These are phyloP conservation scores for Boletus insuetus DNA, from an alignment of 768 basidiomycete species.

Conservation along the genomic window DNA sequence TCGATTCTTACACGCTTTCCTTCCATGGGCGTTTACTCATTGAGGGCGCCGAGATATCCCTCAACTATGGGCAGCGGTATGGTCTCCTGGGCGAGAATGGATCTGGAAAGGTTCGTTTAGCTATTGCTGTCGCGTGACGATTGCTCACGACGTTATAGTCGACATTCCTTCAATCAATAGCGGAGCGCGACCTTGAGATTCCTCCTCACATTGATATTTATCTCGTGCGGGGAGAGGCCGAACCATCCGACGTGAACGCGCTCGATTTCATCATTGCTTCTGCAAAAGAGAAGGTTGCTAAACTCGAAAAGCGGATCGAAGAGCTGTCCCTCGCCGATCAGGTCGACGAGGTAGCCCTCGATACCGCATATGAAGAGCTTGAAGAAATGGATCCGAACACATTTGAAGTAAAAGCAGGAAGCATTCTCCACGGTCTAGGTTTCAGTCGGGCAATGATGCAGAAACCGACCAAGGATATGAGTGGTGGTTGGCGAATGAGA, in stretches of 20 bases:
- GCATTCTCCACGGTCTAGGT: constrained; percentile 96
- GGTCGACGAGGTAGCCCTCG: constrained; percentile 85
- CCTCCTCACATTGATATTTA: constrained; percentile 97
- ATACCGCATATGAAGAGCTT: constrained; percentile 89
- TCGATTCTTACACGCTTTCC: constrained; percentile 91
- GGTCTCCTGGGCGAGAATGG: constrained; percentile 97
- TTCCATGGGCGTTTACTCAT: constrained; percentile 92
- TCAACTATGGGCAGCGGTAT: constrained; percentile 91
- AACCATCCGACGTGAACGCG: constrained; percentile 94
- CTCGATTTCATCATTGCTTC: constrained; percentile 94
- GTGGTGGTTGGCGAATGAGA: constrained; percentile 99
- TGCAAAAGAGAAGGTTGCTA: constrained; percentile 89
- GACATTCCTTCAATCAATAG: constrained; percentile 93
- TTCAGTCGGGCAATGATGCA: constrained; percentile 91
- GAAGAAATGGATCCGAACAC: constrained; percentile 96
- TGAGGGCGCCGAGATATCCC: constrained; percentile 61
- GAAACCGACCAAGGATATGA: constrained; percentile 97
- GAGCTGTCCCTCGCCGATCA: constrained; percentile 87
- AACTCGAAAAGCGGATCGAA: constrained; percentile 91
- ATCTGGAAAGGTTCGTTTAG: constrained; percentile 83
- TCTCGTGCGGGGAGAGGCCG: constrained; percentile 93
- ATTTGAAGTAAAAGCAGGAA: constrained; percentile 94
- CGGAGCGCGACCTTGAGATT: constrained; percentile 92
- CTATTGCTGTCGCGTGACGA: constrained; percentile 4
- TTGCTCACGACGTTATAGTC: constrained; percentile 50